Evolutionary conservation across 352 stramenopile species (phyloP).

Genomic region (Hyaloperonospora brassicae): DNA sequence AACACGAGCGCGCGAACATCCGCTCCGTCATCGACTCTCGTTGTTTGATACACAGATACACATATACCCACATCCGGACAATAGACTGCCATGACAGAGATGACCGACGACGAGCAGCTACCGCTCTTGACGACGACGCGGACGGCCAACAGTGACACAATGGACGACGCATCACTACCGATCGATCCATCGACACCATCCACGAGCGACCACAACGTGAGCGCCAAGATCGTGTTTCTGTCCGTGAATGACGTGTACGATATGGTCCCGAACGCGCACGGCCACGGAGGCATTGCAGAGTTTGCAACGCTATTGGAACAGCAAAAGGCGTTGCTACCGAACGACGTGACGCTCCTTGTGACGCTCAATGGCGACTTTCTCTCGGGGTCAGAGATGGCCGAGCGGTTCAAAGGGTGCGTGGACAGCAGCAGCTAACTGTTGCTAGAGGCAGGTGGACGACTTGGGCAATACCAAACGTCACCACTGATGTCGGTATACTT

Average conservation of each 20-base stretch:
- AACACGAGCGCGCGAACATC: no score
- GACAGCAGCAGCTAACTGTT: no score
- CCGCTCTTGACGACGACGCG: no score
- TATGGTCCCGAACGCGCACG: conserved; percentile 54
- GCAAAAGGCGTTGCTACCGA: conserved; percentile 24
- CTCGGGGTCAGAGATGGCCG: conserved; percentile 52
- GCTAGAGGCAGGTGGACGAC: no score
- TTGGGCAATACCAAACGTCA: no score
- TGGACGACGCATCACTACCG: neutral
- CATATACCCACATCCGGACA: no score
- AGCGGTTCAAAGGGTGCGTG: conserved; percentile 55
- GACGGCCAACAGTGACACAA: neutral
- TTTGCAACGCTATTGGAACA: conserved; percentile 53
- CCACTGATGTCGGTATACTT: no score
- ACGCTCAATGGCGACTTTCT: conserved; percentile 78
- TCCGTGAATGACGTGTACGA: conserved; percentile 76
- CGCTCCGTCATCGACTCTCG: no score
- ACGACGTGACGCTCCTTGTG: conserved; percentile 48
- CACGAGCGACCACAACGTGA: neutral
- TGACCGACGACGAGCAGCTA: no score
- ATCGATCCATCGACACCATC: neutral
- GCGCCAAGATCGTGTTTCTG: conserved; percentile 43
- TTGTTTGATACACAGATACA: no score
- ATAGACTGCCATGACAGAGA: no score
- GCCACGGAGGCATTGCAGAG: conserved; percentile 49